Base-by-base conservation (phyloP, 352 stramenopile genomes). In the Globisporangium nunn region DNA sequence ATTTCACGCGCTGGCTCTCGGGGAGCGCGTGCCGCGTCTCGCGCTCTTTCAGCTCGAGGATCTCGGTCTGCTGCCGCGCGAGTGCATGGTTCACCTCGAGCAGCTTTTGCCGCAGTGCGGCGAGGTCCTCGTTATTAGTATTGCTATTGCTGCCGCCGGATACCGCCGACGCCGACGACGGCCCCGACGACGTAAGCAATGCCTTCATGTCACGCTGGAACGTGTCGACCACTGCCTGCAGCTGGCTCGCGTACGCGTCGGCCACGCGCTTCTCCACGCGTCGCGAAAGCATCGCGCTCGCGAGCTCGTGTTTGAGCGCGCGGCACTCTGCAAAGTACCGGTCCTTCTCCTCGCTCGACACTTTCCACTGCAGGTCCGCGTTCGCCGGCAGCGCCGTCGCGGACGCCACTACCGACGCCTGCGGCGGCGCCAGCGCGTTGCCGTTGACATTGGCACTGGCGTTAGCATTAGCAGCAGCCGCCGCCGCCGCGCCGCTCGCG, bases 281-380 rank as follows among this genome's bases (percentile, higher is more conserved):
- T 53, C 78, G 71, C 46, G 74, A 75, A 2, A 75, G 58, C 58
- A 88, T 75, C 0, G 68, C 67, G 18, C 71, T 66, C 10, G 68
- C 75, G 17, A 91, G 48, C 52, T 90, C 80, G 55, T 86, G 73
- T n/a, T 75, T 73, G 53, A 90, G 64, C n/a, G 71, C 67, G 23
- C 77, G 77, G 31, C 64, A 81, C 49, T 90, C 80, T 6, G 80
- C 70, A 54, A 80, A 86, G 50, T 90, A 90, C 17, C 80, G 72
- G 29, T 90, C 77, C 18, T 81, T 81, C 58, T 90, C 80, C 49
- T 87, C 70, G 28, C 72, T 54, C 28, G 58, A 63, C 1, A 88
- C 78, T 52, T 73, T 65, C 59, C 66, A 84, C n/a, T 57, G 59
- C 7, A 64, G 29, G 4, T 75, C 64, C 11, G 64, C 54, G 30